Percentiles rank a stretch among this genome's conserved stretches.
Evolutionary conservation across 2,329 filamentous ascomycete species (phyloP).

Genomic region (Botryosphaeria dothidea): DNA sequence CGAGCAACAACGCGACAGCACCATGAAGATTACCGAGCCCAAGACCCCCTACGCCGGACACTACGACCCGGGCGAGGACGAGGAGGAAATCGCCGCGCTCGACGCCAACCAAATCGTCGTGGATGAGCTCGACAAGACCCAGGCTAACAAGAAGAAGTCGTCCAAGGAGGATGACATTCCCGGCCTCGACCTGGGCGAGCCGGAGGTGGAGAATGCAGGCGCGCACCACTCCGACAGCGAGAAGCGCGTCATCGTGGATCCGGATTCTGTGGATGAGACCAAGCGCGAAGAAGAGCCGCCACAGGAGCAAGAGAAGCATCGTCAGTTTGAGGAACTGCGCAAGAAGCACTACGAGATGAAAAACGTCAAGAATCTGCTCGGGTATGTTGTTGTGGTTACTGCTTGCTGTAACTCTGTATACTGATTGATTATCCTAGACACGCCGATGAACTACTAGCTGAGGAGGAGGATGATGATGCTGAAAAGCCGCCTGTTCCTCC

Average conservation of each 20-base stretch:
- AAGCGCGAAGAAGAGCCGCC: constrained; percentile 24
- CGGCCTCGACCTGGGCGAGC: constrained; percentile 86
- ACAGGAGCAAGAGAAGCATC: constrained; percentile 88
- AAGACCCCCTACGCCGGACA: constrained; percentile 95
- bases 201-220: constrained; percentile 57
- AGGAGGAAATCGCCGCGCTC: constrained; percentile 65
- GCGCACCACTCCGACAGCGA: constrained; percentile 47
- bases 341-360: constrained; percentile 99
- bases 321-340: constrained; percentile 83
- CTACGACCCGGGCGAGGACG: constrained; percentile 87
- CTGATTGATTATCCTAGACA: constrained; percentile 32
- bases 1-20: constrained; percentile 90
- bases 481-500: constrained; percentile 17
- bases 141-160: constrained; percentile 48
- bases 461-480: constrained; percentile 41
- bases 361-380: constrained; percentile 84
- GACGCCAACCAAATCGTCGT: constrained; percentile 72
- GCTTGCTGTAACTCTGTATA: constrained; percentile 8
- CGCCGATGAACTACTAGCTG: constrained; percentile 43
- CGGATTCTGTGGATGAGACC: constrained; percentile 40
- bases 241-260: constrained; percentile 81
- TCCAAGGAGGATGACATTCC: constrained; percentile 77
- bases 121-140: constrained; percentile 64
- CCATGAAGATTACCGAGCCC: constrained; percentile 99
- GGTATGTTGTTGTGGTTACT: constrained; percentile 46